Conservation (phyloP, 2,329 filamentous ascomycete species). For the Aspergillus versicolor region DNA sequence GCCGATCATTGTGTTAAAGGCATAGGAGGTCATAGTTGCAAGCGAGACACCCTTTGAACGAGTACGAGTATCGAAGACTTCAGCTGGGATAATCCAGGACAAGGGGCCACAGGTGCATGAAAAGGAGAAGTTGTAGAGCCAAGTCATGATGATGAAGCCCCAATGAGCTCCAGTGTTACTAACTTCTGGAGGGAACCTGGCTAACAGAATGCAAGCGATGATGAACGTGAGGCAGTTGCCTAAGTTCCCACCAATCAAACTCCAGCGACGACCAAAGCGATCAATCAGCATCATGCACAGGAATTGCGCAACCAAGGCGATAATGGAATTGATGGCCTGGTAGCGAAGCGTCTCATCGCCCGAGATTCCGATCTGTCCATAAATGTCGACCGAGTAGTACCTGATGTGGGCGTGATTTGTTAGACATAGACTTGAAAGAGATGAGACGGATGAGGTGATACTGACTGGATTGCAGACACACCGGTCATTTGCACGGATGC, state of each 20-base stretch:
- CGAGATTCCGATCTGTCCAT: slow-evolving; percentile 66
- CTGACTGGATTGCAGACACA: slow-evolving; percentile 65
- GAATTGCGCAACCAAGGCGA: slow-evolving; percentile 68
- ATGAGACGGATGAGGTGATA: background rate
- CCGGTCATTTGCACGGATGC: slow-evolving; percentile 76
- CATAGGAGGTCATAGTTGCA: slow-evolving; percentile 70
- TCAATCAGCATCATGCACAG: slow-evolving; percentile 67
- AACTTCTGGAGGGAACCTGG: slow-evolving; percentile 60
- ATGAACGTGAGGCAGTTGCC: slow-evolving; percentile 72
- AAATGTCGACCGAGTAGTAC: slow-evolving; percentile 69
- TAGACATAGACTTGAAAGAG: background rate
- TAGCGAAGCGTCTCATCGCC: slow-evolving; percentile 68
- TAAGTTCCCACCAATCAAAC: slow-evolving; percentile 70
- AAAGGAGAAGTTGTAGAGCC: slow-evolving; percentile 79
- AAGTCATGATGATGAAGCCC: slow-evolving; percentile 72
- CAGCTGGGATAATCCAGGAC: slow-evolving; percentile 59
- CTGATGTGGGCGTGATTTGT: slow-evolving; percentile 14
- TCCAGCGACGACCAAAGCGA: slow-evolving; percentile 67
- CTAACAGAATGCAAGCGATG: slow-evolving; percentile 59
- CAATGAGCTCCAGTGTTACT: slow-evolving; percentile 37
- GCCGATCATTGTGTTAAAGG: slow-evolving; percentile 75
- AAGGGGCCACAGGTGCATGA: slow-evolving; percentile 69
- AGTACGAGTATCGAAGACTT: slow-evolving; percentile 76
- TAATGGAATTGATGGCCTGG: slow-evolving; percentile 71
- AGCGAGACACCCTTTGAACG: slow-evolving; percentile 73